These are phyloP conservation scores for Cafeteria roenbergensis DNA, from an alignment of 108 stramenopile genomes.

Conservation along the genomic window DNA sequence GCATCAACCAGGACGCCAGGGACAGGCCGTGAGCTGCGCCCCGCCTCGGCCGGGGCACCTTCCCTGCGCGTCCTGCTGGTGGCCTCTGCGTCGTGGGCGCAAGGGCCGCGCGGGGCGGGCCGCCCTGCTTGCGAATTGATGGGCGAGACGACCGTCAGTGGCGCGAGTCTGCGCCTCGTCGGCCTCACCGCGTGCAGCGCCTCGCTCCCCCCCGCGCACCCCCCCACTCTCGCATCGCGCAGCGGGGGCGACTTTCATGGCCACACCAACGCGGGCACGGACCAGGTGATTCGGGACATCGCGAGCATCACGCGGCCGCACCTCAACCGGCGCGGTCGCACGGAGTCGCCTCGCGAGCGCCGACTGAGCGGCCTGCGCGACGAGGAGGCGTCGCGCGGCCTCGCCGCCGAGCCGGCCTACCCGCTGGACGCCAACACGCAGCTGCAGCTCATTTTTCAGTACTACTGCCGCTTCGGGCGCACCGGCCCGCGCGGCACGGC, in stretches of 20 bases:
- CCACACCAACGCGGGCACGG: not conserved
- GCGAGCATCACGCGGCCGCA: not conserved
- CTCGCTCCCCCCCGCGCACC: no score
- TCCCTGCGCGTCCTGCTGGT: no score
- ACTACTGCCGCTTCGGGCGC: conserved; percentile 9
- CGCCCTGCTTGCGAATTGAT: no score
- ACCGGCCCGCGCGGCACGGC: not conserved
- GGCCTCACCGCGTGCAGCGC: no score
- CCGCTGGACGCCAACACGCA: conserved; percentile 3
- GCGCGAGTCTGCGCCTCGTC: no score
- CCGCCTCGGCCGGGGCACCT: no score
- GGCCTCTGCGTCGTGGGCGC: no score
- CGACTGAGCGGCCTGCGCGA: no score
- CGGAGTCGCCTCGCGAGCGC: no score
- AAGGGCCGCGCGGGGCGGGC: no score
- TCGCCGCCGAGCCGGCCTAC: not conserved
- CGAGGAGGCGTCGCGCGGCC: not conserved
- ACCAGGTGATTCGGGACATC: not conserved
- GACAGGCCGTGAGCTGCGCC: not conserved
- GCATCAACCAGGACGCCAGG: conserved; percentile 1
- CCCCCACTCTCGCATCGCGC: no score
- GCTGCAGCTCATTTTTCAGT: conserved; percentile 10
- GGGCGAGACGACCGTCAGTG: no score
- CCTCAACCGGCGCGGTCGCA: not conserved
- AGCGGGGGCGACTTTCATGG: not conserved